A percentile compares a stretch with the other conserved stretches of the same genome.
Evolutionary conservation across 1,139 yeast species (phyloP).

Genomic region (Blastobotrys capitulatus): DNA sequence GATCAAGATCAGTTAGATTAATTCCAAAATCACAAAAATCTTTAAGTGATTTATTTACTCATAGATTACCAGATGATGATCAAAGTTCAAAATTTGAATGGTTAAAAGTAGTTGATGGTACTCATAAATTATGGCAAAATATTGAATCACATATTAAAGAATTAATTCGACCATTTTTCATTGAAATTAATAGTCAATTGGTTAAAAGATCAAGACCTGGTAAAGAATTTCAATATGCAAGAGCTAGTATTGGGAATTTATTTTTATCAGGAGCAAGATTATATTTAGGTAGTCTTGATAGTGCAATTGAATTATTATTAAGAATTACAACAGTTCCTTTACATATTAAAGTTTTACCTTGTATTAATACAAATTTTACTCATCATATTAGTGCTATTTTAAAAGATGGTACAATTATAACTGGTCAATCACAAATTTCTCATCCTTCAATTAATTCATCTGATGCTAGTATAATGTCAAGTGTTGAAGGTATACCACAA

Average conservation of each 20-base stretch:
- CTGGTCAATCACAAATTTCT: conserved; percentile 94
- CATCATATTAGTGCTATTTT: conserved; percentile 81
- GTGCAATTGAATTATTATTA: conserved; percentile 71
- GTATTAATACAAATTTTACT: conserved; percentile 76
- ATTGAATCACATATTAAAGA: conserved; percentile 63
- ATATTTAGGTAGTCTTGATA: conserved; percentile 78
- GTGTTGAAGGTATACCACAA: conserved; percentile 9
- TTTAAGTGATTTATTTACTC: conserved; percentile 44
- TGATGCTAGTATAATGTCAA: background rate
- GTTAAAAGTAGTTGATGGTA: conserved; percentile 74
- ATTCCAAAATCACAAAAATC: conserved; percentile 41
- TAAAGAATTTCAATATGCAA: conserved; percentile 58
- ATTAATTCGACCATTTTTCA: conserved; percentile 68
- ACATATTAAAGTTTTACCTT: conserved; percentile 61
- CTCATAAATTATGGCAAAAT: conserved; percentile 61
- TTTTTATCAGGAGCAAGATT: conserved; percentile 77
- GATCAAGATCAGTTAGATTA: conserved; percentile 74
- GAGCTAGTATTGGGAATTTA: conserved; percentile 82
- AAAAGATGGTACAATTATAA: conserved; percentile 63
- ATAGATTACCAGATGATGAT: conserved; percentile 51
- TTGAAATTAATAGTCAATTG: conserved; percentile 74
- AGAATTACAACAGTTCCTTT: conserved; percentile 61
- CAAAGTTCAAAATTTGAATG: conserved; percentile 61
- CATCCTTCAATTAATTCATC: conserved; percentile 50
- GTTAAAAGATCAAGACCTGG: conserved; percentile 59